Evolutionary conservation across 208 protist species (phyloP), one percentile per base, ranked within the genome.

Genomic region (Leishmania major): DNA sequence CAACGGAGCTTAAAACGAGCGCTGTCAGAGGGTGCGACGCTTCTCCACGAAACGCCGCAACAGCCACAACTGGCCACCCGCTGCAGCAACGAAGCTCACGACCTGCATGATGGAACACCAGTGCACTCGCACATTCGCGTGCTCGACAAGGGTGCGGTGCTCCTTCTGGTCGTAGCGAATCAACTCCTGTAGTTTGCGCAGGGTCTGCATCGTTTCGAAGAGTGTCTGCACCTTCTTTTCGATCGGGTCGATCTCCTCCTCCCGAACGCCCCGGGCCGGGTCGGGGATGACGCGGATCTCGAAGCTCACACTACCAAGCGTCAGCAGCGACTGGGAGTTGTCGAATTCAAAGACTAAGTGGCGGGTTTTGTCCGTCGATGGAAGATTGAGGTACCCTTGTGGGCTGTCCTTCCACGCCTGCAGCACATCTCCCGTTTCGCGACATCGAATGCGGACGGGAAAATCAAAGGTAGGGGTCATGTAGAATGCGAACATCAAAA

Each of bases 41-140:
- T 82, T 78, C 87, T 98, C 93, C 37, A 98, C 70, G 80, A 97
- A 96, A 19, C 88, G 66, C 83, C 91, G 93, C n/a, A 97, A 75
- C 25, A 96, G 93, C 79, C 85, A 94, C 3, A 98, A 49, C 82
- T 98, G 93, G 31, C 90, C 89, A 25, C 85, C 69, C 43, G 88
- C 88, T 73, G 94, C 88, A 8, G 62, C 83, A 7, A 97, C 19
- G 40, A 98, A 85, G 5, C 88, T 77, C 6, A 92, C 45, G 0
- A 93, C 80, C 74, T 98, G 92, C 69, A 96, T 87, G 17, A 95
- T 51, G 35, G 89, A 85, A 93, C 95, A 97, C 81, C 89, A 60
- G 57, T 96, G 76, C 40, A 96, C 75, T 17, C 91, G 78, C 43
- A 84, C 81, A 51, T 94, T 95, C 40, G 87, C 72, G 43, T 87